Evolutionary conservation across 2,329 filamentous ascomycete species (phyloP), one percentile per base, ranked within the genome.

Genomic region (Endocalyx cinctus): DNA sequence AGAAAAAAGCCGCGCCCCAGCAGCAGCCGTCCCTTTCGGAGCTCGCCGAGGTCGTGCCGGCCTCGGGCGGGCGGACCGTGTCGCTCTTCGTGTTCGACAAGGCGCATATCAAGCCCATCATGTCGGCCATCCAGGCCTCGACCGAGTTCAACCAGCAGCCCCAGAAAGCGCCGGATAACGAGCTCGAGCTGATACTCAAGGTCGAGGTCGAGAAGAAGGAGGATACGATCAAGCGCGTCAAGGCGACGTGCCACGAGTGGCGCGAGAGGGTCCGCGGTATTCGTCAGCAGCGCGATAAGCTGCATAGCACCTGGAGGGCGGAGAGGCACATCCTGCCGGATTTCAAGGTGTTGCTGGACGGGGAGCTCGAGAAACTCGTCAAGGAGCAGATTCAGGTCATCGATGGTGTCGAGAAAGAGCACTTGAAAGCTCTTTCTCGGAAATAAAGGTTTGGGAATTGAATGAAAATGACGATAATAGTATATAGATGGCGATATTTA

Each of bases 81-180:
- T 55, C 50, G 15, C 50, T 66, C 39, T 45, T 66, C 3, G 58
- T 57, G 27, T 58, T 63, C 45, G 63, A 66, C 45, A 54, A 44
- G 25, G 54, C 43, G 6, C 70, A 67, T 49, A 55, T 76, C 45
- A 72, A 72, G 61, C 63, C 70, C 46, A 68, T 77, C 58, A 68
- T 74, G 64, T 67, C 63, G 48, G 73, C 73, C 19, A 62, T 77
- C 31, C 72, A 76, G 58, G 48, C 55, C 18, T 68, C 63, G 48
- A 49, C 54, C n/a, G 64, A 72, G 46, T 77, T 72, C 58, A 77
- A 77, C 63, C 73, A 77, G 65, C 73, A 77, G 64, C 73, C 74
- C 29, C 75, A 78, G 66, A 62, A 62, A 14, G 66, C 65, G 51
- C 62, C 69, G 28, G 74, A 78, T 53, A 77, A 77, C 56, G 71